Evolutionary conservation across 768 basidiomycete genomes (phyloP).

Genomic region (Pleurotus pulmonarius): DNA sequence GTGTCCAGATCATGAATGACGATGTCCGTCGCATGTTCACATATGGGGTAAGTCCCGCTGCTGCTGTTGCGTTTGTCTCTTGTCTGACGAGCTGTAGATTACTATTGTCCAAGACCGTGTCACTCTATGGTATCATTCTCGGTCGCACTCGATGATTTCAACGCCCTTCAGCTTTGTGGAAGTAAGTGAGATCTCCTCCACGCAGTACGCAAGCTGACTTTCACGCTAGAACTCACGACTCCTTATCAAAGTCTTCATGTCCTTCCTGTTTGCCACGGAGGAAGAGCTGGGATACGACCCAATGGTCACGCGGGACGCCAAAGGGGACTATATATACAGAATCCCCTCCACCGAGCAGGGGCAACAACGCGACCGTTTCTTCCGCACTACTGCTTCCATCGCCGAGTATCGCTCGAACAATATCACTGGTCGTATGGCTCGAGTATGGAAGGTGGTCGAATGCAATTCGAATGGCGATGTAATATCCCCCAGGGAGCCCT

Average conservation of each 20-base stretch:
- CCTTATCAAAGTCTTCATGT: slow-evolving; percentile 14
- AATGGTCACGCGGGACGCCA: background rate
- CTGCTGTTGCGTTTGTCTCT: no score
- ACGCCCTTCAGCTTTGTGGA: slow-evolving; percentile 2
- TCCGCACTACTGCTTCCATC: background rate
- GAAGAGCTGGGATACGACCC: slow-evolving; percentile 15
- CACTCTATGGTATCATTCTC: slow-evolving; percentile 17
- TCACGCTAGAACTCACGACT: slow-evolving; percentile 10
- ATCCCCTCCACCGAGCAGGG: background rate
- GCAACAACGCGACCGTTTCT: background rate
- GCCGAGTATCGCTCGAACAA: background rate
- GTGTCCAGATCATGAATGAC: slow-evolving; percentile 18
- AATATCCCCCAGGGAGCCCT: no score
- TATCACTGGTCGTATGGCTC: slow-evolving; percentile 10
- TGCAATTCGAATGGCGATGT: no score
- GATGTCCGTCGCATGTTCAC: slow-evolving; percentile 19
- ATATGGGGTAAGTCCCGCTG: slow-evolving; percentile 10
- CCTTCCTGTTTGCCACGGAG: slow-evolving; percentile 12
- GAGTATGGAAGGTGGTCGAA: slow-evolving; percentile 11
- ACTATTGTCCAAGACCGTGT: background rate
- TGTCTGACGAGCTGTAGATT: no score
- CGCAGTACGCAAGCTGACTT: no score
- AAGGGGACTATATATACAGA: background rate
- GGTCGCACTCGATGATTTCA: background rate
- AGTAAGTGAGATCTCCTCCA: no score